Evolutionary conservation across 306 rosid genomes (phyloP).

Genomic region (Styphnolobium japonicum): DNA sequence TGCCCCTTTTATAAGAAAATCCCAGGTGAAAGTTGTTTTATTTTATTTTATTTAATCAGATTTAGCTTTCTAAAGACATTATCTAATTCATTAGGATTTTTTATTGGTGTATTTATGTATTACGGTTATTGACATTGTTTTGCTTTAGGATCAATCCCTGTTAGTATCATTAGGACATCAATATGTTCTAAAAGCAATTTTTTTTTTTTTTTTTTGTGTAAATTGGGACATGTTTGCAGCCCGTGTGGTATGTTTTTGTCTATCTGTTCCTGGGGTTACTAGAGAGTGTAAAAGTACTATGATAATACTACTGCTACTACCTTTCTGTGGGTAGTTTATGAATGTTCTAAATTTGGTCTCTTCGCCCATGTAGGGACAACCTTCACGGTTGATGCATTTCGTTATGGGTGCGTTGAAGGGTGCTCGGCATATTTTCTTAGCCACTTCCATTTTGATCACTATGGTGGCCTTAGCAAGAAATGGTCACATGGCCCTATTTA

Average conservation of each 20-base stretch:
- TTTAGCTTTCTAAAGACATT: background rate
- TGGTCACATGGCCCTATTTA: constrained; percentile 63
- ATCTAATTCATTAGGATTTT: background rate
- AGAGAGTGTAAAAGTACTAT: background rate
- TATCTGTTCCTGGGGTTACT: background rate
- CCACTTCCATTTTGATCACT: constrained; percentile 53
- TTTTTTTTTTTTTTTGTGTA: background rate
- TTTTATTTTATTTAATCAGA: background rate
- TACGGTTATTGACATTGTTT: background rate
- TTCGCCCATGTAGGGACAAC: constrained; percentile 38
- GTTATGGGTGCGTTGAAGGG: constrained; percentile 46
- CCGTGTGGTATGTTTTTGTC: background rate
- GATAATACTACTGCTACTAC: background rate
- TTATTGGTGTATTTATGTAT: background rate
- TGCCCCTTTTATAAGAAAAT: constrained; percentile 60
- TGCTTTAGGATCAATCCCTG: background rate
- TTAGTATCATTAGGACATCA: background rate
- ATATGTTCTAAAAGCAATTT: background rate
- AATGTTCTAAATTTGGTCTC: constrained; percentile 9
- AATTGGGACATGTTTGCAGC: background rate
- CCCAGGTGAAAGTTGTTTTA: constrained; percentile 33
- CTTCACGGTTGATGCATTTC: constrained; percentile 61
- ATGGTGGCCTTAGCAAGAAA: constrained; percentile 56
- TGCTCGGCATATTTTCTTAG: constrained; percentile 54
- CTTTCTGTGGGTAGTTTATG: no score